phyloP scores from a whole-genome alignment of 192 early-diverging fungal genomes.

The Entomortierella beljakovae region DNA sequence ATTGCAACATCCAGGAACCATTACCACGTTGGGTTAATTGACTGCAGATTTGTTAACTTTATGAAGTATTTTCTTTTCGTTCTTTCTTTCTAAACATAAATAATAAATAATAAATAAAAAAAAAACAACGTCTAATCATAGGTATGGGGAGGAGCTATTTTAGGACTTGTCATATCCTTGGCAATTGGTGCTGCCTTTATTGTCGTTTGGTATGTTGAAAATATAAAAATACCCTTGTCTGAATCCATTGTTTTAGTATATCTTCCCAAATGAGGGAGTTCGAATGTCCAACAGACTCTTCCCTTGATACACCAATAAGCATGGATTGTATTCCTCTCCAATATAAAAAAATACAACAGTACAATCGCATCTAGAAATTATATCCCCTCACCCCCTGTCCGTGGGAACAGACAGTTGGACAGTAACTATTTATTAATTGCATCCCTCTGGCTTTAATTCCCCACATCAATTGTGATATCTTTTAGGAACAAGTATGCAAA shows the following conservation, averaged over 20 bases:
- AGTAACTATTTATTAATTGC: background rate
- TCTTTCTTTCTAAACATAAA: too few relatives aligned
- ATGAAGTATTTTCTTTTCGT: too few relatives aligned
- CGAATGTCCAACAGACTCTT: too few relatives aligned
- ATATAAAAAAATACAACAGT: too few relatives aligned
- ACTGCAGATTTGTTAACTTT: too few relatives aligned
- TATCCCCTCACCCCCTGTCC: background rate
- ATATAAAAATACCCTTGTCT: conserved; percentile 2
- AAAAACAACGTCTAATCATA: conserved; percentile 58
- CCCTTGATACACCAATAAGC: too few relatives aligned
- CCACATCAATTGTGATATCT: background rate
- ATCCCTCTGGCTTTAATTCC: background rate
- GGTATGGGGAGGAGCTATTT: conserved; percentile 77
- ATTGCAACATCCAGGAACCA: too few relatives aligned
- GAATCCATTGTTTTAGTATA: background rate
- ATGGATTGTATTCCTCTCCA: too few relatives aligned
- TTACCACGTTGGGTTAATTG: too few relatives aligned
- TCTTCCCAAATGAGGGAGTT: background rate
- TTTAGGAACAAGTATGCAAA: conserved; percentile 45
- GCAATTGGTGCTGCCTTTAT: conserved; percentile 83
- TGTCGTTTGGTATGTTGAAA: conserved; percentile 78
- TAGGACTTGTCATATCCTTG: conserved; percentile 74
- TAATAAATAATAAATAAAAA: background rate
- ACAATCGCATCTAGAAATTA: background rate
- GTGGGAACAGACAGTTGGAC: background rate